phyloP scores from a whole-genome alignment of 2,329 filamentous ascomycete genomes.

The Colletotrichum truncatum region DNA sequence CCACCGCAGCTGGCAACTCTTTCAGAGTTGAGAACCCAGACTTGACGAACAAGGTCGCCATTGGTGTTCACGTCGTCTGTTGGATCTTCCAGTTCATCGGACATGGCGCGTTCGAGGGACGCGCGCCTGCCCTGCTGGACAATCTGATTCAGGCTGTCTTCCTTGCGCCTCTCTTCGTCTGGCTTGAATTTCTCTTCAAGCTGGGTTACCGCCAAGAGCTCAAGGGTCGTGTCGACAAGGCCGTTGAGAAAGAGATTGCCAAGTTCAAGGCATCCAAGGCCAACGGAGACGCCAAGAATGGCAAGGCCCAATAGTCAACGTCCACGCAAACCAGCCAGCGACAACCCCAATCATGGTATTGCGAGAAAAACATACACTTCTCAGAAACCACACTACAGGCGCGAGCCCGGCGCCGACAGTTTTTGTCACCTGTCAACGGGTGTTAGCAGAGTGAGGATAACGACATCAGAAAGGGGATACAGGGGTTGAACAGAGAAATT shows the following conservation, averaged over 20 bases:
- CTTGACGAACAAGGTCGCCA: constrained; percentile 63
- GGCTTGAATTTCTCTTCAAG: constrained; percentile 92
- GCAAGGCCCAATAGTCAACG: constrained; percentile 58
- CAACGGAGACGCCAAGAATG: constrained; percentile 50
- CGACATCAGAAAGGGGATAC: background rate
- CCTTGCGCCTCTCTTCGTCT: constrained; percentile 94
- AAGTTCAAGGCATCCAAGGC: constrained; percentile 73
- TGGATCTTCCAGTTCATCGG: constrained; percentile 95
- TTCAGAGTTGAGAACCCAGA: constrained; percentile 67
- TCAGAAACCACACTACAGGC: background rate
- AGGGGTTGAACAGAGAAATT: constrained; percentile 4
- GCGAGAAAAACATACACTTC: background rate
- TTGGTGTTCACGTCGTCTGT: constrained; percentile 74
- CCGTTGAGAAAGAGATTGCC: constrained; percentile 78
- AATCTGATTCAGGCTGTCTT: constrained; percentile 93
- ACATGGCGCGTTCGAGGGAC: constrained; percentile 87
- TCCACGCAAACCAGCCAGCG: background rate
- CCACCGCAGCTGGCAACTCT: constrained; percentile 80
- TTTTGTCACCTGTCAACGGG: background rate
- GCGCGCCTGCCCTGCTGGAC: constrained; percentile 88
- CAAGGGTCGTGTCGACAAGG: constrained; percentile 80
- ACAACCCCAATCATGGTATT: constrained; percentile 5
- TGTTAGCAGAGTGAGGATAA: background rate
- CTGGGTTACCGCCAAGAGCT: constrained; percentile 91
- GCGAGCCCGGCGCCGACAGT: constrained; percentile 1